Base-by-base conservation (phyloP, 495 filamentous ascomycete species). In the Daldinia vernicosa region DNA sequence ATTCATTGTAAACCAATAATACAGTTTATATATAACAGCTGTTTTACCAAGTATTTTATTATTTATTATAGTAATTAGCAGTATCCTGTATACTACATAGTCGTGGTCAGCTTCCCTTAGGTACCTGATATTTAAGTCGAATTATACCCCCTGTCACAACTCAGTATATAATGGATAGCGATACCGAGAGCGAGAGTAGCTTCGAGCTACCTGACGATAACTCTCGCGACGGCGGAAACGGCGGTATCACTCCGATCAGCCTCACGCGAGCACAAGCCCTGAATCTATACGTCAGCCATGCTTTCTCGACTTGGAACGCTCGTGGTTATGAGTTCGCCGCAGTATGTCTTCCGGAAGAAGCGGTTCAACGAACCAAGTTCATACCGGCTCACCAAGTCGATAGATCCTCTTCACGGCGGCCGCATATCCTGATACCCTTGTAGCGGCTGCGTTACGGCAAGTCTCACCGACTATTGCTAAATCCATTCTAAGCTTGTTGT, bases 391-490 rank as follows among this genome's bases (percentile, higher is more conserved):
- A 67, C 59, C 22, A 51, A 14, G 32, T 45, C 3, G 19, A 14
- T 28, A 81, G 80, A 77, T 90, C 7, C 80, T 91, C 19, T 91
- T 89, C 72, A 84, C 89, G 11, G 89, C 89, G 0, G 81, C 83
- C 0, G 85, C 86, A 28, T 89, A 84, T 63, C 86, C 87, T 0
- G 84, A 84, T 47, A 89, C 86, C 3, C 78, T 90, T 50, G 78
- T 83, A 32, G 85, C 83, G 22, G 73, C 81, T 12, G 81, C 83
- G 8, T 73, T 83, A 33, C 74, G 78, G 75, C 74, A 74, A 55
- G 69, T 69, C 63, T 55, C 7, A 26, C 32, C 51, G 37, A 22
- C 33, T 70, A 65, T 57, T 57, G 59, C 66, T 43, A 39, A 61
- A 27, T 73, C 45, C 22, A 57, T 68, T 11, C 22, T 12, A 66